Evolutionary conservation across 768 basidiomycete genomes (phyloP).

Genomic region (Lentinula raphanica): DNA sequence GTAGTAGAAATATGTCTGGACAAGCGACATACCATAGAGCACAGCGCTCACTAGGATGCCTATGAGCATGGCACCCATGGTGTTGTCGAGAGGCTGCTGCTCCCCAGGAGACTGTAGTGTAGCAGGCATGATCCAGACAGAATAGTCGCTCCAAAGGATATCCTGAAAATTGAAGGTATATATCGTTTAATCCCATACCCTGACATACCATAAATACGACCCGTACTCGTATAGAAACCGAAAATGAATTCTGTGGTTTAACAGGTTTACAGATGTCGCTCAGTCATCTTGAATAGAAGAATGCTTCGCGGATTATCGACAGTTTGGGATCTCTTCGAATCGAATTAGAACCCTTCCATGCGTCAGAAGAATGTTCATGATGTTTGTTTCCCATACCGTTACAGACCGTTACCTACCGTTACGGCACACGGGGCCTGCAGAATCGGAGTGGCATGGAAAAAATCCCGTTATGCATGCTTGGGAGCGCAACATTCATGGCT

Average conservation of each 20-base stretch:
- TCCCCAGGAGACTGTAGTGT: not conserved
- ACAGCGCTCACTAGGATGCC: slow-evolving; percentile 26
- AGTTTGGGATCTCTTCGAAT: not conserved
- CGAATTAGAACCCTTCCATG: not conserved
- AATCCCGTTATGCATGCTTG: no score
- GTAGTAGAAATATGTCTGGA: slow-evolving; percentile 11
- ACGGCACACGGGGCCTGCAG: no score
- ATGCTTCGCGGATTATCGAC: not conserved
- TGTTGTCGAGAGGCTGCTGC: slow-evolving; percentile 12
- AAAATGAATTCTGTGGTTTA: not conserved
- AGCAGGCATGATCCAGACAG: not conserved
- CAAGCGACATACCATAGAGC: slow-evolving; percentile 9
- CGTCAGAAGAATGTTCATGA: not conserved
- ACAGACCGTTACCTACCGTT: not conserved
- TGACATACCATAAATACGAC: not conserved
- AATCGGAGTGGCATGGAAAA: no score
- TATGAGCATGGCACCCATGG: slow-evolving; percentile 41
- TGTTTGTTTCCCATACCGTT: not conserved
- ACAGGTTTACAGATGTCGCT: not conserved
- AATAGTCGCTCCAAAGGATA: not conserved
- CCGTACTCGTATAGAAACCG: not conserved
- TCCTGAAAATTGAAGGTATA: not conserved
- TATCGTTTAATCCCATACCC: no score
- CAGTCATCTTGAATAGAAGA: not conserved
- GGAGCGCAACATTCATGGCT: not conserved